These are phyloP conservation scores for Trichoderma parareesei DNA, from an alignment of 495 filamentous ascomycete genomes.

Conservation along the genomic window DNA sequence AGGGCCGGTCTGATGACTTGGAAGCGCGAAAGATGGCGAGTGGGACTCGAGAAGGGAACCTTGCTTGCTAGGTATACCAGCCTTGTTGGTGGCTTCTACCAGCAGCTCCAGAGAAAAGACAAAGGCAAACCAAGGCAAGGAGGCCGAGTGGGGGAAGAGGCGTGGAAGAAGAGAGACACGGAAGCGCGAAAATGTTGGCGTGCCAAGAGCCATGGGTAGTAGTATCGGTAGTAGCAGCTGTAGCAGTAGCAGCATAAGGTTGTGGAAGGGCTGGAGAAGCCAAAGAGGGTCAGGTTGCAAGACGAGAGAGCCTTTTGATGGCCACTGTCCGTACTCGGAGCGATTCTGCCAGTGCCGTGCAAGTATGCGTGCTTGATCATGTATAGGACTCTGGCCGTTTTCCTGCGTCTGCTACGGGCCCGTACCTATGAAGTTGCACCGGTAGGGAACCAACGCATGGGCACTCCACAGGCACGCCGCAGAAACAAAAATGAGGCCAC, in stretches of 20 bases:
- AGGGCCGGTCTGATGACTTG: no score
- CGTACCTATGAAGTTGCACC: background rate
- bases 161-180: background rate
- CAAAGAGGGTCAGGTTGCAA: background rate
- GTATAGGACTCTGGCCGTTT: background rate
- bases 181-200: background rate
- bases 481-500: slow-evolving; percentile 8
- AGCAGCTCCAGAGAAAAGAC: background rate
- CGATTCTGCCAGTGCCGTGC: background rate
- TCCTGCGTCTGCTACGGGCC: background rate
- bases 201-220: background rate
- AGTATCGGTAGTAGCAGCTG: background rate
- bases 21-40: background rate
- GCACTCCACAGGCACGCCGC: slow-evolving; percentile 8
- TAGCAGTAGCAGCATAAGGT: no score
- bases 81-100: background rate
- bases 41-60: background rate
- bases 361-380: background rate
- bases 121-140: background rate
- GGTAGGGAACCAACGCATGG: background rate
- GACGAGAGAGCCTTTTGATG: background rate
- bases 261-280: background rate
- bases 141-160: background rate
- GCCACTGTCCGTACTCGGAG: background rate
- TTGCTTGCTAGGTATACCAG: background rate